Evolutionary conservation across 371 early-diverging fungal species (phyloP).

Genomic region (Lichtheimia ramosa): DNA sequence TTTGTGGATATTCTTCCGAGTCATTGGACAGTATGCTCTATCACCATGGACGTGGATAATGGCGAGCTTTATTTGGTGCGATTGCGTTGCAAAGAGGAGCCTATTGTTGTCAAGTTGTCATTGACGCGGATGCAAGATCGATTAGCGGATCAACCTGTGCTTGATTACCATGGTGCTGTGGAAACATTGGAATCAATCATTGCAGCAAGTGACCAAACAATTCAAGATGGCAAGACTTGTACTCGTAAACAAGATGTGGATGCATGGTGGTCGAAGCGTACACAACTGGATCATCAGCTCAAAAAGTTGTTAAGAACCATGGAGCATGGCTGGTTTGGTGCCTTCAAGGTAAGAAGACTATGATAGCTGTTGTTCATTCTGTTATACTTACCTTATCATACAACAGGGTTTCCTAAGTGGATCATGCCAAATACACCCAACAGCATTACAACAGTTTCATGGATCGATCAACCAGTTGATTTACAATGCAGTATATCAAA

Average conservation of each 20-base stretch:
- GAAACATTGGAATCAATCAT: slow-evolving; percentile 60
- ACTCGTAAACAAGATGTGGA: slow-evolving; percentile 59
- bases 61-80: slow-evolving; percentile 70
- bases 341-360: slow-evolving; percentile 54
- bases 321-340: slow-evolving; percentile 82
- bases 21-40: slow-evolving; percentile 70
- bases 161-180: slow-evolving; percentile 39
- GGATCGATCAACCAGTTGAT: slow-evolving; percentile 11
- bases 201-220: slow-evolving; percentile 54
- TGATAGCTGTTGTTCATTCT: not conserved
- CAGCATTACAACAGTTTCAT: slow-evolving; percentile 25
- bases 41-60: slow-evolving; percentile 68
- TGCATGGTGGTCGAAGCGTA: slow-evolving; percentile 80
- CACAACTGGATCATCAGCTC: slow-evolving; percentile 66
- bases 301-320: slow-evolving; percentile 57
- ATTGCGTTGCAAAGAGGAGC: slow-evolving; percentile 43
- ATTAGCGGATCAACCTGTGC: slow-evolving; percentile 36
- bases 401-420: slow-evolving; percentile 29
- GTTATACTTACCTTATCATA: not conserved
- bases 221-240: slow-evolving; percentile 30
- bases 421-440: slow-evolving; percentile 13
- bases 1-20: slow-evolving; percentile 61
- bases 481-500: slow-evolving; percentile 17
- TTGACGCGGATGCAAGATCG: slow-evolving; percentile 56
- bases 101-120: slow-evolving; percentile 73